Conservation (phyloP, 768 basidiomycete species). For the Suillus variegatus region DNA sequence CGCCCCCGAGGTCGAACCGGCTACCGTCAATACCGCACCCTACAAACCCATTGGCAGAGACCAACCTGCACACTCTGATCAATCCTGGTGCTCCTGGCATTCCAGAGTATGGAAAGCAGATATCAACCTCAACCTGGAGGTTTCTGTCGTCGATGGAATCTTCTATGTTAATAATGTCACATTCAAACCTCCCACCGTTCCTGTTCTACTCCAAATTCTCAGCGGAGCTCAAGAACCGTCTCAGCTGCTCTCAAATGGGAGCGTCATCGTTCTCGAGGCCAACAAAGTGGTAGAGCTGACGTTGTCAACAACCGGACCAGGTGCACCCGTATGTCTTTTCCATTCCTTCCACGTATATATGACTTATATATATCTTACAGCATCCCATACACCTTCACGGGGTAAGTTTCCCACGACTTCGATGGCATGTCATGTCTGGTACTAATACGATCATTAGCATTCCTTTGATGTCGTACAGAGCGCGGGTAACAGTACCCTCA, state of each 20-base stretch:
- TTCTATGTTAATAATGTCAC: neutral
- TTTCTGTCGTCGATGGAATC: constrained; percentile 10
- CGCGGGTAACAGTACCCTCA: constrained; percentile 11
- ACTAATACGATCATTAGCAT: constrained; percentile 1
- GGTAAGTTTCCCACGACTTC: constrained; percentile 13
- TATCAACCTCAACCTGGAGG: constrained; percentile 13
- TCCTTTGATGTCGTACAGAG: constrained; percentile 16
- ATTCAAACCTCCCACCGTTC: constrained; percentile 25
- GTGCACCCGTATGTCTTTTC: neutral
- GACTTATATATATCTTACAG: neutral
- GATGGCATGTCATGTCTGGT: neutral
- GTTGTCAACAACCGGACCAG: neutral
- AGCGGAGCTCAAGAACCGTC: constrained; percentile 34
- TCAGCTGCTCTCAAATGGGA: constrained; percentile 39
- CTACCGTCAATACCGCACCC: constrained; percentile 3
- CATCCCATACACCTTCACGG: constrained; percentile 36
- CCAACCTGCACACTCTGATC: constrained; percentile 18
- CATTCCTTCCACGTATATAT: neutral
- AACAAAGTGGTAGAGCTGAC: constrained; percentile 39
- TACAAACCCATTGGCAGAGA: constrained; percentile 7
- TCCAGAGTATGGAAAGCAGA: constrained; percentile 28
- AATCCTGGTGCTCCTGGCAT: constrained; percentile 25
- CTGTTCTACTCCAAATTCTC: constrained; percentile 44
- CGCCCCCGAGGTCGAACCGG: constrained; percentile 33
- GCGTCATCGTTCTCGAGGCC: constrained; percentile 38